phyloP scores from a whole-genome alignment of 2,329 filamentous ascomycete species.

The Westerdykella aurantiaca region DNA sequence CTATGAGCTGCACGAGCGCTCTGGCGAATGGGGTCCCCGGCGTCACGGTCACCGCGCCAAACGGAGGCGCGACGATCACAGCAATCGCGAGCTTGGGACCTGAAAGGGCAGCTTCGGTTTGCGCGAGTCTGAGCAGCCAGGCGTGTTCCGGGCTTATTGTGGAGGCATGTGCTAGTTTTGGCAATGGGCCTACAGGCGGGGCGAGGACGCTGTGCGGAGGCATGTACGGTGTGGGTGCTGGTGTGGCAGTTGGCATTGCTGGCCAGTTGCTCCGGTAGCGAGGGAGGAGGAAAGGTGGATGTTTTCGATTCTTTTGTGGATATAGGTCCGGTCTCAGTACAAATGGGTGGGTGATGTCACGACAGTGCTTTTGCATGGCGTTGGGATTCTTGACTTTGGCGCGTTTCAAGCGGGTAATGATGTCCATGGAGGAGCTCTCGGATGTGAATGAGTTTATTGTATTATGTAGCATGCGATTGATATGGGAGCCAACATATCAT shows the following conservation, averaged over 20 bases:
- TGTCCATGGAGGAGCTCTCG: too few relatives aligned
- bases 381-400: too few relatives aligned
- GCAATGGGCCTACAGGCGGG: constrained; percentile 20
- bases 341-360: too few relatives aligned
- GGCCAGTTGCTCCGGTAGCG: constrained; percentile 30
- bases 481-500: too few relatives aligned
- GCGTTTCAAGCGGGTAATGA: too few relatives aligned
- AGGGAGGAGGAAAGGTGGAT: background rate
- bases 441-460: too few relatives aligned
- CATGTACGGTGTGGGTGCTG: constrained; percentile 40
- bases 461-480: too few relatives aligned
- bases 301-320: too few relatives aligned
- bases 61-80: constrained; percentile 47
- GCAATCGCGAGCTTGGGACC: constrained; percentile 33
- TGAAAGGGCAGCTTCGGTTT: constrained; percentile 26
- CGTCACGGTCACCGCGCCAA: constrained; percentile 47
- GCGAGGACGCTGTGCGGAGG: constrained; percentile 30
- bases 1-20: constrained; percentile 35
- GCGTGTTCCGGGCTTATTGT: constrained; percentile 48
- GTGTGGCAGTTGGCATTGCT: constrained; percentile 42
- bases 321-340: too few relatives aligned
- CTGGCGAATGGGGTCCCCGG: constrained; percentile 47
- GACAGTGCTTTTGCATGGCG: too few relatives aligned
- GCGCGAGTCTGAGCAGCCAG: constrained; percentile 35
- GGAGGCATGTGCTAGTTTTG: constrained; percentile 41